Conservation (phyloP, 805 yeast genomes). For the Ogataea degrootiae region DNA sequence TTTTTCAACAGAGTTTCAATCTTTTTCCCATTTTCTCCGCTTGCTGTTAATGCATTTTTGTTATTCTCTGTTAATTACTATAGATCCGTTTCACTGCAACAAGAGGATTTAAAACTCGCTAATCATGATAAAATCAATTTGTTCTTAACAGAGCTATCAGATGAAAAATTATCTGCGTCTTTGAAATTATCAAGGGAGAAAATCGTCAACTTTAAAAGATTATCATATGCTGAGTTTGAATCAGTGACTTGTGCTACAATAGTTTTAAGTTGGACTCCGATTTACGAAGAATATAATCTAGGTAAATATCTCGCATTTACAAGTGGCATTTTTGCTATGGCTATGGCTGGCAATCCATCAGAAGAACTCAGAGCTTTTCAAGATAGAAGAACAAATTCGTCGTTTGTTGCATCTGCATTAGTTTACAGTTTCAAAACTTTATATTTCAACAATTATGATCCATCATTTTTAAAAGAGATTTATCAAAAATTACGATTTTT, state of each 20-base stretch:
- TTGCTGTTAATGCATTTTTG: conserved; percentile 6
- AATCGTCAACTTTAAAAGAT: conserved; percentile 4
- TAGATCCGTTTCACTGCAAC: conserved; percentile 2
- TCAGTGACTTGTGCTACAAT: conserved; percentile 9
- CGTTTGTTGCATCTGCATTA: conserved; percentile 12
- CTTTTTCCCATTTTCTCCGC: conserved; percentile 5
- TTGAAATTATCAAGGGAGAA: conserved; percentile 5
- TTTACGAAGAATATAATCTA: conserved; percentile 9
- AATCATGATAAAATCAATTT: background rate
- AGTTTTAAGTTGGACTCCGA: conserved; percentile 7
- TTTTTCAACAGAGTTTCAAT: conserved; percentile 3
- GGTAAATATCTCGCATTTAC: conserved; percentile 8
- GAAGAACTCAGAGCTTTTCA: background rate
- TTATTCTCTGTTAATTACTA: conserved; percentile 6
- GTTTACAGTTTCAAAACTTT: conserved; percentile 13
- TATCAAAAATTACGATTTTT: conserved; percentile 6
- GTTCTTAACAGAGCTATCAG: conserved; percentile 3
- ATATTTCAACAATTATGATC: conserved; percentile 14
- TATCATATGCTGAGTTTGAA: conserved; percentile 13
- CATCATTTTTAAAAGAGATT: conserved; percentile 12
- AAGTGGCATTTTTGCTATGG: conserved; percentile 17
- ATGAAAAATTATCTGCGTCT: conserved; percentile 2
- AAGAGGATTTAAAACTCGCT: conserved; percentile 1
- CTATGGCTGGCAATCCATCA: conserved; percentile 7
- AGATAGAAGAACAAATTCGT: conserved; percentile 1